A percentile compares a stretch with the other conserved stretches of the same genome.
Evolutionary conservation across 148 eudicot species (phyloP).

Genomic region (Salicornia ramosissima): DNA sequence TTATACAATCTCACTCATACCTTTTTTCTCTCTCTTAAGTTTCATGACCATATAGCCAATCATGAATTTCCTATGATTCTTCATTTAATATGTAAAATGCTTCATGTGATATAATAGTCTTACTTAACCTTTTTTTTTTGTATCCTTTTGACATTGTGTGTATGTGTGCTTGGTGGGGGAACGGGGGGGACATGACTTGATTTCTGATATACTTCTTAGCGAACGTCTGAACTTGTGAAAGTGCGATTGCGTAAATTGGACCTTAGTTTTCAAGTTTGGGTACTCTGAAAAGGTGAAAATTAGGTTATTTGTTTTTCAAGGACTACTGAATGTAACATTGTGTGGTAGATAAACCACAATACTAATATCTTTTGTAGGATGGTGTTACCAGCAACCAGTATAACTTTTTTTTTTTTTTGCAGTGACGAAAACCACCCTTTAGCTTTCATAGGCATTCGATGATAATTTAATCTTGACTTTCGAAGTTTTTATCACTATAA

Average conservation of each 20-base stretch:
- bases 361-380: background rate
- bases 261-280: background rate
- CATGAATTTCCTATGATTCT: background rate
- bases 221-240: too few species aligned
- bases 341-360: background rate
- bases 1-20: background rate
- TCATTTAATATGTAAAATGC: background rate
- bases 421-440: background rate
- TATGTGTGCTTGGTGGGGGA: background rate
- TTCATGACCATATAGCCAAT: background rate
- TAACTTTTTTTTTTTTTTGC: background rate
- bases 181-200: too few species aligned
- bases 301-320: background rate
- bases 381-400: background rate
- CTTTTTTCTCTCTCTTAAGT: background rate
- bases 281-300: background rate
- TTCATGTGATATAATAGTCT: background rate
- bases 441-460: background rate
- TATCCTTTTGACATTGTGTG: background rate
- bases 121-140: background rate
- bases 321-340: background rate
- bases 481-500: background rate
- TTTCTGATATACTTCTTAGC: too few species aligned
- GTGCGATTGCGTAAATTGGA: background rate
- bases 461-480: background rate